These are phyloP conservation scores for Chlorophyllum brunneum DNA, from an alignment of 768 basidiomycete genomes.

Conservation along the genomic window DNA sequence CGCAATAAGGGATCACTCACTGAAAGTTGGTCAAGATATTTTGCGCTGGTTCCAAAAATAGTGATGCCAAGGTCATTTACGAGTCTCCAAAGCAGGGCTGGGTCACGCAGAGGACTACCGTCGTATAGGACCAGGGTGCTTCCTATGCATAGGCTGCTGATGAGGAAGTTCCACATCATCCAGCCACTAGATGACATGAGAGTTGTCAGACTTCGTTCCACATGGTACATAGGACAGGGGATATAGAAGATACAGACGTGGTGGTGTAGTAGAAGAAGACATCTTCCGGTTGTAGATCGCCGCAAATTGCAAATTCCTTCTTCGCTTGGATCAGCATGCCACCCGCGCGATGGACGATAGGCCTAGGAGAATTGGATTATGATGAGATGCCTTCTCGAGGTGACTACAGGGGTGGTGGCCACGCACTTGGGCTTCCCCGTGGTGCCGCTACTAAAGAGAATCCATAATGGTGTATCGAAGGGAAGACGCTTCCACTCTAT, in stretches of 20 bases:
- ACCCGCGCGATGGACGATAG: slow-evolving; percentile 75
- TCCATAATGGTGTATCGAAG: slow-evolving; percentile 83
- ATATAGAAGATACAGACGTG: slow-evolving; percentile 33
- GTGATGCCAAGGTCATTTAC: slow-evolving; percentile 68
- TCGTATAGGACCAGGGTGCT: slow-evolving; percentile 77
- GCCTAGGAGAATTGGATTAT: slow-evolving; percentile 34
- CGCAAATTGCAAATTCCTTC: slow-evolving; percentile 69
- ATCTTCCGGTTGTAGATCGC: slow-evolving; percentile 59
- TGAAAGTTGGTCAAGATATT: slow-evolving; percentile 77
- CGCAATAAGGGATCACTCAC: slow-evolving; percentile 33
- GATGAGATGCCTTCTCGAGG: neutral
- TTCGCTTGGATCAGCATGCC: slow-evolving; percentile 74
- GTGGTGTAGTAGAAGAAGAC: slow-evolving; percentile 84
- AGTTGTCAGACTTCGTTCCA: slow-evolving; percentile 5
- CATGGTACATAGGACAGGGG: neutral
- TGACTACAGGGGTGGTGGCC: slow-evolving; percentile 8
- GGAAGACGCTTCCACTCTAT: slow-evolving; percentile 57
- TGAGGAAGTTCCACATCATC: slow-evolving; percentile 93
- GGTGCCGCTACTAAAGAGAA: slow-evolving; percentile 82
- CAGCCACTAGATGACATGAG: slow-evolving; percentile 51
- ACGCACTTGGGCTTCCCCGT: slow-evolving; percentile 69
- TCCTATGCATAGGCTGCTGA: slow-evolving; percentile 59
- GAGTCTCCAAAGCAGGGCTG: slow-evolving; percentile 62
- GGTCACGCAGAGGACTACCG: slow-evolving; percentile 72
- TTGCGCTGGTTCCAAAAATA: slow-evolving; percentile 80